Evolutionary conservation across 129 eudicot genomes (phyloP), one percentile per base, ranked within the genome.

Genomic region (Escallonia herrerae): DNA sequence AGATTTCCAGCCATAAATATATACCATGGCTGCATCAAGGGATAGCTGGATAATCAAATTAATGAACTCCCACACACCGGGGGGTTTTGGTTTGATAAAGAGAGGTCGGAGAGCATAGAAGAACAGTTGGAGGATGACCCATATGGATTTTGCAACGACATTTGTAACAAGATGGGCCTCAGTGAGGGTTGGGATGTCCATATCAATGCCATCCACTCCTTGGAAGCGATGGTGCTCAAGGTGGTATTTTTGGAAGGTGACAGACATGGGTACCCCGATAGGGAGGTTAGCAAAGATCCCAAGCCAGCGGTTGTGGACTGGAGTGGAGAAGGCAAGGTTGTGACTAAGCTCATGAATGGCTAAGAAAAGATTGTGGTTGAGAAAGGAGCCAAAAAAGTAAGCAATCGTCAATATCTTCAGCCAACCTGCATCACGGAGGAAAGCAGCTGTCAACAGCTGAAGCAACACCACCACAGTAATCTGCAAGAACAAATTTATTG

Each of bases 271-370:
- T 15, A 86, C 88, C 6, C 96, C 90, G 2, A 89, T 82, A 44
- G 96, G 96, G 43, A 89, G 94, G 81, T 89, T 89, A 44, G 96
- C 96, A 4, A 85, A 89, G 50, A 89, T 89, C 41, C 96, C 96
- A 2, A 89, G 90, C 73, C 87, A 89, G 4, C 90, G 87, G 60
- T 89, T 89, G 84, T 82, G 76, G 64, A 73, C 59, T 3, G 96
- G 96, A 49, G 77, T 89, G 46, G 87, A 78, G 82, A 89, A 89
- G 67, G 96, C 96, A 47, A 89, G 89, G 70, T 89, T 89, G 81
- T 89, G 96, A 66, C 94, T 85, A 11, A 89, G 82, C 72, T 89
- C 96, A 58, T 89, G 95, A 53, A 89, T 85, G 59, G 96, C 96
- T 58, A 89, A 79, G 86, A 89, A 89, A 66, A 89, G 94, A 78